These are phyloP conservation scores for Groenewaldozyma salmanticensis DNA, from an alignment of 805 yeast genomes.

Conservation along the genomic window DNA sequence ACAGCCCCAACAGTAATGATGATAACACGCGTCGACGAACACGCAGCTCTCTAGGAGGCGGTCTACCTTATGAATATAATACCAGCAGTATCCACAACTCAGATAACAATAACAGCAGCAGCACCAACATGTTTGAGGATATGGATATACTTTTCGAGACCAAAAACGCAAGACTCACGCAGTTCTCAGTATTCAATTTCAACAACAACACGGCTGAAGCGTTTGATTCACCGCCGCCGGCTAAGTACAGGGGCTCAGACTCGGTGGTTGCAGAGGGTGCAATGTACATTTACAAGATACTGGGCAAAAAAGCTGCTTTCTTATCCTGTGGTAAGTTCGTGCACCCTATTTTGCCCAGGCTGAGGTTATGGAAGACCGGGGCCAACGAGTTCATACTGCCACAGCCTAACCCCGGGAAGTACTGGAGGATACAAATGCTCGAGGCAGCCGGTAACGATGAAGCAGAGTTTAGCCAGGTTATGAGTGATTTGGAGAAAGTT, in stretches of 20 bases:
- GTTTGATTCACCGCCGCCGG: slow-evolving; percentile 13
- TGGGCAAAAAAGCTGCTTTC: slow-evolving; percentile 48
- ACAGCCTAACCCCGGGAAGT: slow-evolving; percentile 64
- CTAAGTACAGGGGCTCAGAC: slow-evolving; percentile 7
- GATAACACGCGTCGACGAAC: too few species aligned
- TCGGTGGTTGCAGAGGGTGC: slow-evolving; percentile 47
- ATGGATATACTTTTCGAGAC: slow-evolving; percentile 11
- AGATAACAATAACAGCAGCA: too few species aligned
- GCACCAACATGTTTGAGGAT: too few species aligned
- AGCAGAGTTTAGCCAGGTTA: slow-evolving; percentile 5
- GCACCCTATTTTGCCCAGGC: slow-evolving; percentile 62
- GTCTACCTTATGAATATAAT: too few species aligned
- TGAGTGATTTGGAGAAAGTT: slow-evolving; percentile 11
- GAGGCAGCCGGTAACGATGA: slow-evolving; percentile 14
- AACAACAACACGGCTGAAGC: slow-evolving; percentile 1
- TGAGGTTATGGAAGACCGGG: slow-evolving; percentile 45
- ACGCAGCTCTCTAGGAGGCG: too few species aligned
- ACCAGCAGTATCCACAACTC: too few species aligned
- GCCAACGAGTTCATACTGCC: slow-evolving; percentile 47
- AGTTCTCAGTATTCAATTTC: slow-evolving; percentile 8
- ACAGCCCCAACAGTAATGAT: too few species aligned
- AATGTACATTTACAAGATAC: slow-evolving; percentile 50
- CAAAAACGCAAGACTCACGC: slow-evolving; percentile 12
- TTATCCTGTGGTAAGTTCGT: slow-evolving; percentile 59
- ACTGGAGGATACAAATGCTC: slow-evolving; percentile 45